Base-by-base conservation (phyloP, 305 asterid genomes). In the Lippia alba region DNA sequence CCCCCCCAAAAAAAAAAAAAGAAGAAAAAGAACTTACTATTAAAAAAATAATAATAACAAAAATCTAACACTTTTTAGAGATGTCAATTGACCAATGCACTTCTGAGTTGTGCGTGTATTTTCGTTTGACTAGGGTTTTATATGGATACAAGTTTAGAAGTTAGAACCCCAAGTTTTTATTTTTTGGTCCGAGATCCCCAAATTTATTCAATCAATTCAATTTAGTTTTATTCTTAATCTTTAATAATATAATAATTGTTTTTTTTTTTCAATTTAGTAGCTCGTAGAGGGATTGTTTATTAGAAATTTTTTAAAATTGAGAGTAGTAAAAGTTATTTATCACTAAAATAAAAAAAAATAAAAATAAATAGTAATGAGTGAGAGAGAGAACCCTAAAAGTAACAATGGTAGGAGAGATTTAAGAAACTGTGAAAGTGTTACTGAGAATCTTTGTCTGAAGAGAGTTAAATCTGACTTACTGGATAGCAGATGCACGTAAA, bases 391-490 rank as follows among this genome's bases (percentile, higher is more conserved):
- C 12, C 12, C 12, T 44, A 44, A 44, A 44, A 44, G 49, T 44
- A 44, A 44, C 49, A 44, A 41, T 48, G 55, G 55, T 8, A 46
- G 74, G 51, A 64, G 69, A 66, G 51, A 1, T 44, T 44, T 8
- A 74, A 68, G 74, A 64, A 74, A 66, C 57, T 41, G 41, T 67
- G 36, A 74, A 74, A 67, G 70, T 67, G 70, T 53, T 48, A 30
- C 4, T 64, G 32, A 74, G 78, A 74, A 67, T 67, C 74, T 74
- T 54, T 74, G 78, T 74, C 74, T 45, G 53, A 39, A 16, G 20
- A 49, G 45, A 57, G 11, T 60, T 66, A 24, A 24, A 44, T 54
- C 55, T 57, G 18, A 46, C 60, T 65, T 64, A 11, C 69, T 64
- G 58, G 46, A 57, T 40, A 45, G 63, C 64, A 58, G 51, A 67